A percentile compares a stretch with the other conserved stretches of the same genome.
These are phyloP conservation scores for Saussurea involucrata DNA, from an alignment of 129 eudicot genomes.

Conservation along the genomic window DNA sequence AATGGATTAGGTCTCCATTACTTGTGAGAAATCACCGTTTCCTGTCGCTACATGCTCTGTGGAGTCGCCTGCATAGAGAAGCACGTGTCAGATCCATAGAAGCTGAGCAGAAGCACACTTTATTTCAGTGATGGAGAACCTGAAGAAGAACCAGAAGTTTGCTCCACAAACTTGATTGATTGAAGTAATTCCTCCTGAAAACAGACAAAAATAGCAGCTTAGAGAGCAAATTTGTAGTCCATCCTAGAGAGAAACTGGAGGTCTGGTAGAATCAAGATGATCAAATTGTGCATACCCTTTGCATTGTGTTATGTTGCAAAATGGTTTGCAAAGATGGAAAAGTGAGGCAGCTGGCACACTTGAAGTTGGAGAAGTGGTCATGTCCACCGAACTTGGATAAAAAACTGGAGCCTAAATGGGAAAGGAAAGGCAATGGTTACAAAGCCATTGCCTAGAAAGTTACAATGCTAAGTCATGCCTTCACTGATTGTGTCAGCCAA, in stretches of 20 bases:
- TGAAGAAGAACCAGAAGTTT: constrained; percentile 48
- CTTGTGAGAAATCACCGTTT: constrained; percentile 46
- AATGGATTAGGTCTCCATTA: constrained; percentile 14
- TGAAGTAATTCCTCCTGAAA: constrained; percentile 74
- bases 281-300: constrained; percentile 55
- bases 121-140: not conserved
- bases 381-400: constrained; percentile 36
- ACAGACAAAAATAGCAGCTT: constrained; percentile 15
- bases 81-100: not conserved
- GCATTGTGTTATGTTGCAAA: constrained; percentile 77
- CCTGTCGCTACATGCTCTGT: constrained; percentile 49
- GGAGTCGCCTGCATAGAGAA: constrained; percentile 46
- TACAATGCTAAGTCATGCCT: constrained; percentile 7
- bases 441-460: constrained; percentile 13
- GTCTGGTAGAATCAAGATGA: constrained; percentile 7
- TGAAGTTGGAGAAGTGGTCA: constrained; percentile 33
- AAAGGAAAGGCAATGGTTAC: constrained; percentile 1
- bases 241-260: not conserved
- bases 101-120: not conserved
- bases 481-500: not conserved
- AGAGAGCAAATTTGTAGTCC: constrained; percentile 7
- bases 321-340: constrained; percentile 77
- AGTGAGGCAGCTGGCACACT: constrained; percentile 45
- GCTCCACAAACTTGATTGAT: constrained; percentile 81
- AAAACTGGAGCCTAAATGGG: constrained; percentile 43